Evolutionary conservation across 1,284 basidiomycete genomes (phyloP).

Genomic region (Coniophora puteana): DNA sequence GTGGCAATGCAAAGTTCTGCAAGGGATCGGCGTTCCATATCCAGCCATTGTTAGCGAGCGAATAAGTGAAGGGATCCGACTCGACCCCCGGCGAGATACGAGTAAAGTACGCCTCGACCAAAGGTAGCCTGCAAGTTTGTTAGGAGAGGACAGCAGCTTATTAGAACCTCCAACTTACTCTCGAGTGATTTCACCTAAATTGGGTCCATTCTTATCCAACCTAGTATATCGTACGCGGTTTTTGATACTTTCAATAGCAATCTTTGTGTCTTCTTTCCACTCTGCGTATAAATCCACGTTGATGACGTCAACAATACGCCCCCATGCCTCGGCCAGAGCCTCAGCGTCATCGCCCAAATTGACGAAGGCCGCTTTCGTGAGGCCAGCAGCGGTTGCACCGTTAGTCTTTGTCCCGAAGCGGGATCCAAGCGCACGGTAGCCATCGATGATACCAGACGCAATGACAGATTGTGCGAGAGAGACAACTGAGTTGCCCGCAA

Average conservation of each 20-base stretch:
- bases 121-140: slow-evolving; percentile 56
- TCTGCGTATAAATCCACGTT: slow-evolving; percentile 87
- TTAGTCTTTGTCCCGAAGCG: slow-evolving; percentile 70
- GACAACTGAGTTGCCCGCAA: slow-evolving; percentile 57
- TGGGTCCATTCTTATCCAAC: slow-evolving; percentile 80
- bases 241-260: slow-evolving; percentile 71
- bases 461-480: slow-evolving; percentile 68
- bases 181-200: slow-evolving; percentile 76
- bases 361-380: slow-evolving; percentile 68
- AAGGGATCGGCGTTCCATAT: slow-evolving; percentile 97
- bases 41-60: slow-evolving; percentile 97
- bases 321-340: slow-evolving; percentile 69
- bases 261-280: slow-evolving; percentile 78
- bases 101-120: slow-evolving; percentile 90
- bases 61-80: slow-evolving; percentile 68
- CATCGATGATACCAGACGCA: slow-evolving; percentile 49
- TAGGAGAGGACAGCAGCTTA: background rate
- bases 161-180: slow-evolving; percentile 40
- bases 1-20: slow-evolving; percentile 90
- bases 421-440: slow-evolving; percentile 55
- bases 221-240: slow-evolving; percentile 80
- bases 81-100: slow-evolving; percentile 60
- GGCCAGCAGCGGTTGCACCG: slow-evolving; percentile 56
- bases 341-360: slow-evolving; percentile 45
- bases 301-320: slow-evolving; percentile 74